Evolutionary conservation across 2,329 filamentous ascomycete species (phyloP).

Genomic region (Leptodontidium sp.): DNA sequence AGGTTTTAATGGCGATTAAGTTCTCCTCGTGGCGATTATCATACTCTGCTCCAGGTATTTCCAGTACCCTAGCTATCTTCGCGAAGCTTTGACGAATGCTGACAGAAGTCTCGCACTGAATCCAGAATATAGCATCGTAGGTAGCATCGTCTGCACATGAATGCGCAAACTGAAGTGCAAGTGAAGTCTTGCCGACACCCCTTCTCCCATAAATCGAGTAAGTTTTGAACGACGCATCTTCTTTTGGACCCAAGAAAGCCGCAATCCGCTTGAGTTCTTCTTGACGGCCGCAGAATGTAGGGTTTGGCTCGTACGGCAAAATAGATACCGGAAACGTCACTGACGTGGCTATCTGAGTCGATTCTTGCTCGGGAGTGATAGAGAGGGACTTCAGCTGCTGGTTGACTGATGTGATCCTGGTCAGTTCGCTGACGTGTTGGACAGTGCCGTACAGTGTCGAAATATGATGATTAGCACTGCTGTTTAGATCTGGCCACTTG

Average conservation of each 20-base stretch:
- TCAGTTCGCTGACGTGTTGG: conserved; percentile 36
- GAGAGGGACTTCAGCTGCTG: conserved; percentile 27
- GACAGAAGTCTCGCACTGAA: conserved; percentile 40
- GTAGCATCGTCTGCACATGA: no score
- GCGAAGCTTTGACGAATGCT: conserved; percentile 43
- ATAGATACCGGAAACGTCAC: background rate
- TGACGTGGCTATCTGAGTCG: no score
- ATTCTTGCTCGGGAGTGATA: conserved; percentile 9
- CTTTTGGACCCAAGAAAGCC: background rate
- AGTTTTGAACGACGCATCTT: conserved; percentile 28
- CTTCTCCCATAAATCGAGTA: conserved; percentile 42
- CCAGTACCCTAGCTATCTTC: conserved; percentile 39
- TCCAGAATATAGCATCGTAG: conserved; percentile 44
- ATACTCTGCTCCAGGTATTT: conserved; percentile 36
- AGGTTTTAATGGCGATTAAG: conserved; percentile 29
- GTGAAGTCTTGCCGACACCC: conserved; percentile 41
- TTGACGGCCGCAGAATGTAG: conserved; percentile 37
- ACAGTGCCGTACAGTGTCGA: conserved; percentile 25
- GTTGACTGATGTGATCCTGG: conserved; percentile 30
- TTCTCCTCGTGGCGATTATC: conserved; percentile 33
- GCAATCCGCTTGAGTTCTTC: conserved; percentile 39
- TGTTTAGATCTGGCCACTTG: background rate
- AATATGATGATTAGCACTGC: no score
- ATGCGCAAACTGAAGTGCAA: conserved; percentile 39
- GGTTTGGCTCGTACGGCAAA: conserved; percentile 11